Evolutionary conservation across 2,329 filamentous ascomycete species (phyloP).

Genomic region (Arthrinium phaeospermum): DNA sequence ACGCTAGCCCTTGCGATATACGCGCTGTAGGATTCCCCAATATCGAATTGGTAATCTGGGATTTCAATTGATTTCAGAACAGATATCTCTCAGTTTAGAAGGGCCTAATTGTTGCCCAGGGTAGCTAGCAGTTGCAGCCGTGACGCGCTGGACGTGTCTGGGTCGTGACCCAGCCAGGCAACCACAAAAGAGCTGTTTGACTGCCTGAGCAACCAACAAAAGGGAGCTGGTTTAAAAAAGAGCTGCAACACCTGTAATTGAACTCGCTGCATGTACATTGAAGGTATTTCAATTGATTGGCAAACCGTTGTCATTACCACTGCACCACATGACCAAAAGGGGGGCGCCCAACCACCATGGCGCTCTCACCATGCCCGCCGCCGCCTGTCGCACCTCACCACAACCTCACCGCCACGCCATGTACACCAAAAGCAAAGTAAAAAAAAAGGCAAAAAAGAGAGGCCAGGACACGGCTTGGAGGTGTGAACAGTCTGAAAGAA

Average conservation of each 20-base stretch:
- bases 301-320: neutral
- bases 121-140: too few relatives aligned
- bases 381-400: neutral
- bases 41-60: too few relatives aligned
- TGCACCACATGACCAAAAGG: constrained; percentile 1
- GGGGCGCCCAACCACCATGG: neutral
- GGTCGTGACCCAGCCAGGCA: neutral
- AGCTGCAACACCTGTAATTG: neutral
- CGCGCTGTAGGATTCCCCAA: too few relatives aligned
- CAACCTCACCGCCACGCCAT: neutral
- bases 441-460: neutral
- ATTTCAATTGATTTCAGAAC: too few relatives aligned
- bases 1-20: too few relatives aligned
- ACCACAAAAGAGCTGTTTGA: neutral
- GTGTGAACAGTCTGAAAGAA: constrained; percentile 17
- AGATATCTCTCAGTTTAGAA: neutral
- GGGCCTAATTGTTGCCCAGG: too few relatives aligned
- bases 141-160: neutral
- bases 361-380: neutral
- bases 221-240: neutral
- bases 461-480: neutral
- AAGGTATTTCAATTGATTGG: neutral
- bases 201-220: constrained; percentile 1
- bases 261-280: neutral
- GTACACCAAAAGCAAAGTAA: too few relatives aligned